phyloP scores from a whole-genome alignment of 176 grass and related monocot genomes.

The Ensete ventricosum region DNA sequence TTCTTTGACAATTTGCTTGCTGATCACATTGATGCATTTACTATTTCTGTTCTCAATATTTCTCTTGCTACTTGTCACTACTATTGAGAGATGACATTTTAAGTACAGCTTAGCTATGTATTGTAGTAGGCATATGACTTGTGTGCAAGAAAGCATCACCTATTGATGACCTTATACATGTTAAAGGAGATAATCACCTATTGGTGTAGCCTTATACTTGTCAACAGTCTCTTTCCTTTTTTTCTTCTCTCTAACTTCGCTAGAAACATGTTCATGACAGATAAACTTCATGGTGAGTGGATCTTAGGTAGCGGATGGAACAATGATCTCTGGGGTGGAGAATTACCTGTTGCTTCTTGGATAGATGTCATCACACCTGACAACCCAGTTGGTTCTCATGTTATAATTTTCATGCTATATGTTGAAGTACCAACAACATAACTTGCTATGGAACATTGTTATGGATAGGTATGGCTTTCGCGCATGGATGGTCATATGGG shows the following conservation, averaged over 20 bases:
- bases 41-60: no score
- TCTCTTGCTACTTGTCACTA: no score
- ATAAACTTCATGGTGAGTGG: slow-evolving; percentile 56
- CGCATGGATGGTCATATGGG: slow-evolving; percentile 90
- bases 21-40: no score
- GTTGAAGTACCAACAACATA: not conserved
- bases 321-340: slow-evolving; percentile 65
- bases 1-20: no score
- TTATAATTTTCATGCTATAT: not conserved
- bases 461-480: slow-evolving; percentile 62
- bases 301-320: slow-evolving; percentile 80
- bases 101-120: not conserved
- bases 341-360: slow-evolving; percentile 60
- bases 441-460: not conserved
- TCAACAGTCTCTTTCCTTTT: not conserved
- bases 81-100: not conserved
- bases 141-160: not conserved
- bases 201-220: not conserved
- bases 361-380: slow-evolving; percentile 64
- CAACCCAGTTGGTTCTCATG: slow-evolving; percentile 60
- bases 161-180: no score
- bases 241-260: not conserved
- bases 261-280: slow-evolving; percentile 27
- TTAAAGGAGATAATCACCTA: no score
- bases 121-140: not conserved